Evolutionary conservation across 805 yeast species (phyloP), one percentile per base, ranked within the genome.

Genomic region (Teunomyces atbi): DNA sequence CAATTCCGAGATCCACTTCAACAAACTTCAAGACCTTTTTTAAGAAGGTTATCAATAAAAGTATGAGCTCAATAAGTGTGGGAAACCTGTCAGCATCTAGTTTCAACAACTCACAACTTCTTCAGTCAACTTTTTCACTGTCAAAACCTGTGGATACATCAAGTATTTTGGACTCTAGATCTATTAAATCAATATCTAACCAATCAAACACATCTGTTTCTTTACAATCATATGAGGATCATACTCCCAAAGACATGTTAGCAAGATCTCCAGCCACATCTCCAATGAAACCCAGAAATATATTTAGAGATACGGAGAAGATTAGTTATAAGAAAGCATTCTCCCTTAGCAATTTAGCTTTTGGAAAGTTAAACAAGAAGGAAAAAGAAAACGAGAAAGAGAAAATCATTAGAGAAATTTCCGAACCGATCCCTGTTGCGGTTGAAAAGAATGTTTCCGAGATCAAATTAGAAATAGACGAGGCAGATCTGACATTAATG

Each of bases 11-110:
- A 16, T 39, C 42, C 10, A n/a, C 33, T 7, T 39, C 42, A 16
- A 21, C 51, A 6, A 47, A 49, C 29, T 48, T 58, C 26, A 58
- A 56, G 39, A 40, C 51, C n/a, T 47, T 56, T 13, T 52, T 52
- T 46, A 55, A 51, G 44, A 55, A 52, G 42, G 28, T 51, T 32
- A 42, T 45, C 21, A 19, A 45, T 4, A 27, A 41, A 45, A 33
- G 41, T 2, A 46, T 26, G 37, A 27, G 15, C 20, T 15, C 33
- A 11, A 12, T 26, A 13, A 26, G 29, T 29, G 15, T 39, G 15
- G n/a, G 32, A n/a, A 38, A 38, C 21, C 18, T 15, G 11, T 26
- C 41, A 3, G 10, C 38, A 18, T 16, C 18, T 12, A 20, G 19
- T 6, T 44, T 21, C 12, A 32, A 26, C 18, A 13, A 15, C 19